These are phyloP conservation scores for Lippia alba DNA, from an alignment of 305 asterid species.

Conservation along the genomic window DNA sequence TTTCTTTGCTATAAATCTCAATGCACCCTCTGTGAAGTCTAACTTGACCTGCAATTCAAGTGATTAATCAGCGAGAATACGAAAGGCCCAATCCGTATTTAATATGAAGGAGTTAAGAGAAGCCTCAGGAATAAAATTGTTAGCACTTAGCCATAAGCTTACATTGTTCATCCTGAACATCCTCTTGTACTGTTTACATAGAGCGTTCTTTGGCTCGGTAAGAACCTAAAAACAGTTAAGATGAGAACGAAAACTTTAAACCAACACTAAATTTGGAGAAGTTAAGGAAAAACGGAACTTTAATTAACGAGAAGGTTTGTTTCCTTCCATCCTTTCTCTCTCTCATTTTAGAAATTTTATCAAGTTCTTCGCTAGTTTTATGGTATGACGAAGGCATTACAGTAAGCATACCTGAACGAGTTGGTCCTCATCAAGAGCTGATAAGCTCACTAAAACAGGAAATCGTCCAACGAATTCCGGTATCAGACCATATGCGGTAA, in stretches of 20 bases:
- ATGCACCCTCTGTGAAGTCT: constrained; percentile 61
- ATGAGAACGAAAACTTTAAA: background rate
- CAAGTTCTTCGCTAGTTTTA: too few relatives aligned
- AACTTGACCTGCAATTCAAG: constrained; percentile 56
- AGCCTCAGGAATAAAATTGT: constrained; percentile 8
- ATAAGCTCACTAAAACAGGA: constrained; percentile 74
- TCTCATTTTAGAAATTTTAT: too few relatives aligned
- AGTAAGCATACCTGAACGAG: constrained; percentile 68
- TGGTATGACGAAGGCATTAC: too few relatives aligned
- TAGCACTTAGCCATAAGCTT: constrained; percentile 38
- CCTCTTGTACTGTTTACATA: constrained; percentile 82
- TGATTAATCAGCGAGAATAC: constrained; percentile 24
- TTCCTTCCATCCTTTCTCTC: background rate
- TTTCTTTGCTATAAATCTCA: constrained; percentile 70
- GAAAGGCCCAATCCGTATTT: constrained; percentile 16
- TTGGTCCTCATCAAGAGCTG: constrained; percentile 75
- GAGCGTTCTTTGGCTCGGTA: constrained; percentile 77
- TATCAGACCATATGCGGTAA: constrained; percentile 80
- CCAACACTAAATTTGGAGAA: constrained; percentile 4
- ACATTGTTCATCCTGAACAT: constrained; percentile 79
- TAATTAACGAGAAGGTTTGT: background rate
- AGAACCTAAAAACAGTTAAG: constrained; percentile 62
- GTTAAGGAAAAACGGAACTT: background rate
- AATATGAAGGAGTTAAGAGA: constrained; percentile 3
- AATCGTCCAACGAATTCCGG: constrained; percentile 88